phyloP scores from a whole-genome alignment of 2,329 filamentous ascomycete species.

The Sporothrix dimorphospora region DNA sequence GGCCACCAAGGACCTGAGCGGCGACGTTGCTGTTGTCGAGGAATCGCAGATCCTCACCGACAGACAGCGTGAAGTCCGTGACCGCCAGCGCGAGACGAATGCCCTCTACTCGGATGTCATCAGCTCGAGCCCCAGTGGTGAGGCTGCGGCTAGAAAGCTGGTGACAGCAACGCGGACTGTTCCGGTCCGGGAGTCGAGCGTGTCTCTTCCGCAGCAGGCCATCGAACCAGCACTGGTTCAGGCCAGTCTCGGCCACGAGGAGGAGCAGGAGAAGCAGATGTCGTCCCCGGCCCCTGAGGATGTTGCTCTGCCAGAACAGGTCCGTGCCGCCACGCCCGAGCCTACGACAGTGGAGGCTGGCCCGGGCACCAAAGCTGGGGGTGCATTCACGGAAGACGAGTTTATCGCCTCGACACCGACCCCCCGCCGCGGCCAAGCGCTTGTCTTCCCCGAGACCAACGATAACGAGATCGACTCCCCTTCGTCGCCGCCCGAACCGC shows the following conservation, averaged over 20 bases:
- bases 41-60: conserved; percentile 79
- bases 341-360: conserved; percentile 29
- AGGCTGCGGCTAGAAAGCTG: neutral
- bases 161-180: conserved; percentile 13
- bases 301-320: conserved; percentile 30
- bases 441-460: conserved; percentile 47
- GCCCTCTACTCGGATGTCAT: conserved; percentile 69
- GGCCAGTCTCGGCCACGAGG: conserved; percentile 26
- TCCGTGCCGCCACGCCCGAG: conserved; percentile 52
- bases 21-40: neutral
- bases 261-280: neutral
- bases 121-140: conserved; percentile 54
- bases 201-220: conserved; percentile 5
- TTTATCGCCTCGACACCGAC: conserved; percentile 64
- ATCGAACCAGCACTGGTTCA: neutral
- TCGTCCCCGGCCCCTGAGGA: conserved; percentile 17
- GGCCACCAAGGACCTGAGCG: neutral
- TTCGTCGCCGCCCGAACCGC: conserved; percentile 61
- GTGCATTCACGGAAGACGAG: conserved; percentile 54
- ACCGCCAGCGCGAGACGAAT: conserved; percentile 69
- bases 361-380: neutral
- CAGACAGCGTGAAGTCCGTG: conserved; percentile 75
- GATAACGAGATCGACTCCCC: conserved; percentile 54
- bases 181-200: neutral
- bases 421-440: conserved; percentile 57